Conservation (phyloP, 2,329 filamentous ascomycete species). For the Mollisiaceae sp. region DNA sequence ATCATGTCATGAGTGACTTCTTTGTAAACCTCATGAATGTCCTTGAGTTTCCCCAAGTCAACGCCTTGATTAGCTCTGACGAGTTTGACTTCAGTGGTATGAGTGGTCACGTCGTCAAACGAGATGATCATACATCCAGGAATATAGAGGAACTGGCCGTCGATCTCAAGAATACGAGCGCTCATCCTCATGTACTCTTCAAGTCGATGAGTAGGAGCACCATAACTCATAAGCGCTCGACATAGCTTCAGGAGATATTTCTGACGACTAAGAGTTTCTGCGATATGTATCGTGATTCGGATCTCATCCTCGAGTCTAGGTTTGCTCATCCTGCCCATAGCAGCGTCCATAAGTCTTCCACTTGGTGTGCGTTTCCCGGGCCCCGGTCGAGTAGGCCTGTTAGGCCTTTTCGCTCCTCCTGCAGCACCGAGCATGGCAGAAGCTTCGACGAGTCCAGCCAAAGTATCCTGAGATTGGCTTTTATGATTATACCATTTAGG, state of each 20-base stretch:
- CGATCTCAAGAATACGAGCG: constrained; percentile 84
- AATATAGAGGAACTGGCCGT: constrained; percentile 88
- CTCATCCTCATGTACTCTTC: constrained; percentile 94
- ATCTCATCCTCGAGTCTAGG: constrained; percentile 45
- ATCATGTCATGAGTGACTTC: constrained; percentile 81
- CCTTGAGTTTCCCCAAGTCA: constrained; percentile 74
- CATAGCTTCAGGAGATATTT: constrained; percentile 85
- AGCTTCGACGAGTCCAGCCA: constrained; percentile 59
- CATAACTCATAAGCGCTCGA: constrained; percentile 85
- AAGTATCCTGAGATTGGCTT: constrained; percentile 50
- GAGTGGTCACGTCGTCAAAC: constrained; percentile 76
- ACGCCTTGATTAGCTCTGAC: constrained; percentile 72
- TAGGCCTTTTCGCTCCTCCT: constrained; percentile 49
- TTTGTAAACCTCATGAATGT: constrained; percentile 80
- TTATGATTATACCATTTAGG: constrained; percentile 47
- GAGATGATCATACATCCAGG: constrained; percentile 95
- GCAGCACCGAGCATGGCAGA: constrained; percentile 58
- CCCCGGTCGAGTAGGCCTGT: constrained; percentile 33
- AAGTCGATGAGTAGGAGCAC: constrained; percentile 87
- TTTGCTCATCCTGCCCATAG: constrained; percentile 32
- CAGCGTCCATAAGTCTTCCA: constrained; percentile 33
- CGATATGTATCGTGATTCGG: constrained; percentile 63
- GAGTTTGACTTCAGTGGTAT: constrained; percentile 81
- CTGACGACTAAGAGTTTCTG: constrained; percentile 76
- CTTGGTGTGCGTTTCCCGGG: constrained; percentile 38